Base-by-base conservation (phyloP, 805 yeast genomes). In the Wickerhamomyces tratensis region DNA sequence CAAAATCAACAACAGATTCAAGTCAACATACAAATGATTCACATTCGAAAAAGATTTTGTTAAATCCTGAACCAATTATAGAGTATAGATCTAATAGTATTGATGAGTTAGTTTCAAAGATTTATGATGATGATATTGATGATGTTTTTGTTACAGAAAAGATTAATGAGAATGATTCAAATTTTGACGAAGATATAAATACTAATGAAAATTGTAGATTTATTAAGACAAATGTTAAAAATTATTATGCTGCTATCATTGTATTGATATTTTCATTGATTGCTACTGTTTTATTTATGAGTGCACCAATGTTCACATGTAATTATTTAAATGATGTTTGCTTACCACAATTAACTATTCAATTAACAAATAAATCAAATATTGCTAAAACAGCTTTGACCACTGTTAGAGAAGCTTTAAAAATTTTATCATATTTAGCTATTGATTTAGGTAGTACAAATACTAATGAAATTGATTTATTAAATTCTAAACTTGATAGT, bases 381-480 rank as follows among this genome's bases (percentile, higher is more conserved):
- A 52, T 56, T n/a, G 67, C 73, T 27, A 58, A 48, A 48, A 53
- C 41, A 31, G 53, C 62, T 10, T 52, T 59, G 37, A 50, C 58
- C 10, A 54, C 68, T 0, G 65, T 71, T 7, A 57, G 63, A 40
- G 75, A 71, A 42, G 69, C 69, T 11, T 53, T 72, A 39, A 67
- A 65, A 43, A 61, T 71, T 41, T 48, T 72, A 29, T 67, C 76
- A 6, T 68, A 66, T 46, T 57, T 70, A 39, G 73, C 74, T 4
- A 64, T 66, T 33, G 76, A 73, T 46, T 60, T 72, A 39, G 67
- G 69, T 20, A 58, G 13, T 8, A 8, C 50, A 15, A 36, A 46
- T 9, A 35, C 33, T 7, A 36, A 38, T 14, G 54, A 55, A 26
- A 31, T 46, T 13, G 53, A 51, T 13, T 7, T 45, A 12, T 36